Conservation (phyloP, 768 basidiomycete species). For the Boletus huronensis region DNA sequence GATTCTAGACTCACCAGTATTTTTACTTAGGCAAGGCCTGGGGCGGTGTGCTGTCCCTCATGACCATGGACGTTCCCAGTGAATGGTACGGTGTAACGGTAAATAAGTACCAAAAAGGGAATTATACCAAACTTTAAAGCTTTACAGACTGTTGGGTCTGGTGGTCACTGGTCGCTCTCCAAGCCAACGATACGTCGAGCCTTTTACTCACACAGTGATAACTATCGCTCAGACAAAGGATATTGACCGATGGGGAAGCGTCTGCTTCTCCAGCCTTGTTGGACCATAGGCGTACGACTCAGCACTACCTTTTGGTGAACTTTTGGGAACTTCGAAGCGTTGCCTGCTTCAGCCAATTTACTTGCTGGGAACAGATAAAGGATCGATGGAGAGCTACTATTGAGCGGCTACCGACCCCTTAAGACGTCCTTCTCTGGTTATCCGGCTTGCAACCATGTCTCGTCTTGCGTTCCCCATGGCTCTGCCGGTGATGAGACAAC, state of each 20-base stretch:
- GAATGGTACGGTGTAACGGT: neutral
- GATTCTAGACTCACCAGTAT: neutral
- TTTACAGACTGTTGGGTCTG: neutral
- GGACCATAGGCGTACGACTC: neutral
- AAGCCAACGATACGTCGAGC: neutral
- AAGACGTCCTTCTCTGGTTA: neutral
- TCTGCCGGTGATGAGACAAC: neutral
- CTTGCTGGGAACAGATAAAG: conserved; percentile 9
- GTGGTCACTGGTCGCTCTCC: neutral
- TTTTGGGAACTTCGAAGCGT: neutral
- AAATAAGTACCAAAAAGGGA: neutral
- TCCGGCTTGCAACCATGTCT: neutral
- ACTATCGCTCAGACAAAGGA: neutral
- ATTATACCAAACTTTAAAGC: too few relatives aligned
- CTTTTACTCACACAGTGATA: neutral
- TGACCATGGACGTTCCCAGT: neutral
- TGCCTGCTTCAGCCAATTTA: neutral
- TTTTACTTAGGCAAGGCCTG: neutral
- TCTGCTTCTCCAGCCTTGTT: conserved; percentile 1
- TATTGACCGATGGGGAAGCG: conserved; percentile 1
- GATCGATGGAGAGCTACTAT: neutral
- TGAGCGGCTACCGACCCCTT: neutral
- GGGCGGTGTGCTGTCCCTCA: neutral
- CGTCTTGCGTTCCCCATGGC: neutral
- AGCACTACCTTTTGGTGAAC: neutral